These are phyloP conservation scores for Penicillium glabrum DNA, from an alignment of 2,329 filamentous ascomycete genomes.

Conservation along the genomic window DNA sequence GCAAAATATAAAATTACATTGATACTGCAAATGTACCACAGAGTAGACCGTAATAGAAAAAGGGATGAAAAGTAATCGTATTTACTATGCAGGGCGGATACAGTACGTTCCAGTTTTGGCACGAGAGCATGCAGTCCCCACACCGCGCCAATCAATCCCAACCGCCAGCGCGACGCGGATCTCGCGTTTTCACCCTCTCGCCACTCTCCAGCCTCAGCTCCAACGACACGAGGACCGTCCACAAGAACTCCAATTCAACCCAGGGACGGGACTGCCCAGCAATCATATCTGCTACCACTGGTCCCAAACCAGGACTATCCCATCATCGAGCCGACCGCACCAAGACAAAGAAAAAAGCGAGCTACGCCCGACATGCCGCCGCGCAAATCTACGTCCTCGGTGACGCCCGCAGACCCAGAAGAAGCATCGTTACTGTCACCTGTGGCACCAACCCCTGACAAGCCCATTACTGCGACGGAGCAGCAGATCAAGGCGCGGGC, in stretches of 20 bases:
- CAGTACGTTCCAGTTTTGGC: not conserved
- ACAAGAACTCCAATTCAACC: not conserved
- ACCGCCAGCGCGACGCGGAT: conserved; percentile 17
- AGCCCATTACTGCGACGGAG: conserved; percentile 36
- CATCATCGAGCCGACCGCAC: not conserved
- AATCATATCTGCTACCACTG: not conserved
- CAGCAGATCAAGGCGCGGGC: conserved; percentile 41
- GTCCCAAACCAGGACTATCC: not conserved
- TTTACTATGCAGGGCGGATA: no score
- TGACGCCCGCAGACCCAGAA: conserved; percentile 23
- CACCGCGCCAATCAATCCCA: conserved; percentile 6
- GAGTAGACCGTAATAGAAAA: not conserved
- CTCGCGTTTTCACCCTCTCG: conserved; percentile 18
- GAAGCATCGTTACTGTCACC: conserved; percentile 18
- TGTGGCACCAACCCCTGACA: conserved; percentile 17
- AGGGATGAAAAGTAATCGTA: no score
- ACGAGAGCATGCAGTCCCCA: conserved; percentile 2
- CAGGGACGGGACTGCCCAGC: not conserved
- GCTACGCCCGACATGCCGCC: conserved; percentile 27
- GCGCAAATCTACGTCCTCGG: conserved; percentile 38
- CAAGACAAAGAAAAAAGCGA: not conserved
- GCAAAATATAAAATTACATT: conserved; percentile 3
- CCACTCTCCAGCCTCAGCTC: not conserved
- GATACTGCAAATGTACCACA: not conserved
- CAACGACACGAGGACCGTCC: not conserved